phyloP scores from a whole-genome alignment of 768 basidiomycete genomes.

The Rhizopogon sp. region DNA sequence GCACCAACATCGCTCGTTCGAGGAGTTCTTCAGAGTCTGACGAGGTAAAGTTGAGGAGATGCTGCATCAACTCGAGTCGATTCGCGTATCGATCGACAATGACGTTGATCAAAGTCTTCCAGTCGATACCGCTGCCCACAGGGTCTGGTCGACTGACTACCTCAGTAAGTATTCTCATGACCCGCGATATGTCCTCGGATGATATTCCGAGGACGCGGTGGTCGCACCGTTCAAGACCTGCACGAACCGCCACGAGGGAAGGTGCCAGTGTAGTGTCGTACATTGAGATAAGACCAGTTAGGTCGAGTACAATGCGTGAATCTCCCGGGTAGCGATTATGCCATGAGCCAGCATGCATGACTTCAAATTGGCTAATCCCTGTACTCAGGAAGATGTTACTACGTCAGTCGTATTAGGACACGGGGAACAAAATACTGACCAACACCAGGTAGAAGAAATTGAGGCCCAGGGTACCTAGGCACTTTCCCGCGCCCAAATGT shows the following conservation, averaged over 20 bases:
- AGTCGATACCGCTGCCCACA: slow-evolving; percentile 33
- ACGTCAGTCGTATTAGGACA: neutral
- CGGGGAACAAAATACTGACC: neutral
- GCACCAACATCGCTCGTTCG: slow-evolving; percentile 2
- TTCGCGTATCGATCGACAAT: slow-evolving; percentile 37
- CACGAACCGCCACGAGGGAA: slow-evolving; percentile 11
- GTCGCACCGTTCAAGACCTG: slow-evolving; percentile 14
- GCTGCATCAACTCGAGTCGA: slow-evolving; percentile 35
- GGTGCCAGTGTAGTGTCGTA: slow-evolving; percentile 20
- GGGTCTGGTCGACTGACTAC: slow-evolving; percentile 2
- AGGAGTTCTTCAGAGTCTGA: slow-evolving; percentile 9
- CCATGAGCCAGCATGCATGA: slow-evolving; percentile 16
- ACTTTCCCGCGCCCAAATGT: slow-evolving; percentile 7
- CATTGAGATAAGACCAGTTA: slow-evolving; percentile 19
- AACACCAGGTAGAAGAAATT: no score
- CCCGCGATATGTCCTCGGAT: slow-evolving; percentile 5
- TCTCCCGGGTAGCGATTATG: slow-evolving; percentile 24
- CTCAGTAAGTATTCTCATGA: slow-evolving; percentile 3
- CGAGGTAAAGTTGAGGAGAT: slow-evolving; percentile 25
- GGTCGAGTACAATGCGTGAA: slow-evolving; percentile 17
- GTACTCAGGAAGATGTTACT: neutral
- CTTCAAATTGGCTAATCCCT: slow-evolving; percentile 4
- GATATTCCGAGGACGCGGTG: slow-evolving; percentile 13
- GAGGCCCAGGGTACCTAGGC: neutral
- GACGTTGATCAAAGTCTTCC: slow-evolving; percentile 33